phyloP scores from a whole-genome alignment of 768 basidiomycete genomes.

The Pleurotus citrinopileatus region DNA sequence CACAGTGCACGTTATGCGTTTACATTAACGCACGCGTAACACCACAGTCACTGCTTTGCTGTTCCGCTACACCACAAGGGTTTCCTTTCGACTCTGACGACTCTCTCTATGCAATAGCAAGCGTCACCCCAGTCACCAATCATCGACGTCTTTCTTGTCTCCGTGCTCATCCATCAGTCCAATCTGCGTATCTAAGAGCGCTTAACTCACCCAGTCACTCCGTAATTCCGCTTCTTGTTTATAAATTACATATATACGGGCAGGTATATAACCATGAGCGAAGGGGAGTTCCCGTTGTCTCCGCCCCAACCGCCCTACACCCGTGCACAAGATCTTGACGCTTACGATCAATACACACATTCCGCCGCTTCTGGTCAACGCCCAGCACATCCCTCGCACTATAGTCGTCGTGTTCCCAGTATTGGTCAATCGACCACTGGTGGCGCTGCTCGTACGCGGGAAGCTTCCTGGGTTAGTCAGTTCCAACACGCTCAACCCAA shows the following conservation, averaged over 20 bases:
- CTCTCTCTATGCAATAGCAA: too few relatives aligned
- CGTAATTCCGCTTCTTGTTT: too few relatives aligned
- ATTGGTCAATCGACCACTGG: too few relatives aligned
- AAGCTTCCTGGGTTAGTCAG: background rate
- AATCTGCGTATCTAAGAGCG: conserved; percentile 5
- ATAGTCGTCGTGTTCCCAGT: background rate
- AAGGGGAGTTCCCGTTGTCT: background rate
- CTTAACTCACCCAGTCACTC: background rate
- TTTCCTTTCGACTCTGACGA: too few relatives aligned
- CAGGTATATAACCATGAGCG: conserved; percentile 1
- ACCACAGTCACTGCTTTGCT: too few relatives aligned
- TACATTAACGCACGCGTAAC: too few relatives aligned
- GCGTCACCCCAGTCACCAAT: too few relatives aligned
- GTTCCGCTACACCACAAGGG: too few relatives aligned
- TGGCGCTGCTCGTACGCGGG: background rate
- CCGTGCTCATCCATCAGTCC: too few relatives aligned
- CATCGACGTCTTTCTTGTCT: too few relatives aligned
- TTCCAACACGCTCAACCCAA: background rate
- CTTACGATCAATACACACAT: background rate
- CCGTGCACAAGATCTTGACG: background rate
- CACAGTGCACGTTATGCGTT: too few relatives aligned
- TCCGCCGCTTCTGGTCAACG: background rate
- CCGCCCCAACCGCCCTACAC: conserved; percentile 6
- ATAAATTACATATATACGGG: too few relatives aligned
- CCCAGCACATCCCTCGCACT: background rate